Evolutionary conservation across 805 yeast genomes (phyloP).

Genomic region (Brettanomyces custersianus): DNA sequence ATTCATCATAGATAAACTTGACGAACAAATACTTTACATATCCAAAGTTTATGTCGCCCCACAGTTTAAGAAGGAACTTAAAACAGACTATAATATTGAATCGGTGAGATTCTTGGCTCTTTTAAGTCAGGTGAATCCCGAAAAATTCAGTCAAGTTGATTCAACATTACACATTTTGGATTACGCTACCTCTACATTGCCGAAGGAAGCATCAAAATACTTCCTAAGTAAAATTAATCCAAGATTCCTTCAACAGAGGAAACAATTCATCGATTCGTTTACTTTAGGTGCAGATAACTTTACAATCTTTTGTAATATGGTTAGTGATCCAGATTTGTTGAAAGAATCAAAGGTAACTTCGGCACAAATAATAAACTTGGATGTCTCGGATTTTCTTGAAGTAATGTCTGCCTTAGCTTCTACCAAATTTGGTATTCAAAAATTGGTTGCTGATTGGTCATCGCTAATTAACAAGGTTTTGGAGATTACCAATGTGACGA

Average conservation of each 20-base stretch:
- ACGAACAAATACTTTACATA: constrained; percentile 17
- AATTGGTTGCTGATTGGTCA: constrained; percentile 22
- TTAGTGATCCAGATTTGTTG: constrained; percentile 11
- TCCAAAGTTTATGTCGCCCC: constrained; percentile 16
- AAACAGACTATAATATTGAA: constrained; percentile 16
- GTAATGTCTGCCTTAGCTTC: constrained; percentile 16
- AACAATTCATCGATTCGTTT: constrained; percentile 12
- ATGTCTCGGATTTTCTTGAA: constrained; percentile 17
- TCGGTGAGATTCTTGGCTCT: constrained; percentile 13
- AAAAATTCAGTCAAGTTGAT: constrained; percentile 17
- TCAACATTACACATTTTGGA: constrained; percentile 14
- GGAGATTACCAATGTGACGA: constrained; percentile 11
- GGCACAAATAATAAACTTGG: constrained; percentile 14
- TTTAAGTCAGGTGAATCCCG: constrained; percentile 11
- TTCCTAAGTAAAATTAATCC: constrained; percentile 22
- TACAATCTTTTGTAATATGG: constrained; percentile 18
- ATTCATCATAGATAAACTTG: constrained; percentile 10
- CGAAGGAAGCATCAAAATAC: constrained; percentile 8
- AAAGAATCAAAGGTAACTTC: constrained; percentile 10
- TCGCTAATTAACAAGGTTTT: constrained; percentile 19
- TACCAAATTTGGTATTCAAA: constrained; percentile 15
- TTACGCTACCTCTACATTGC: constrained; percentile 7
- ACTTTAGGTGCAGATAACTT: constrained; percentile 13
- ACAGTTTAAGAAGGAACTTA: constrained; percentile 15
- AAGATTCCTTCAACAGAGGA: constrained; percentile 10